phyloP scores from a whole-genome alignment of 176 grass and related monocot genomes.

The Luzula sylvatica region DNA sequence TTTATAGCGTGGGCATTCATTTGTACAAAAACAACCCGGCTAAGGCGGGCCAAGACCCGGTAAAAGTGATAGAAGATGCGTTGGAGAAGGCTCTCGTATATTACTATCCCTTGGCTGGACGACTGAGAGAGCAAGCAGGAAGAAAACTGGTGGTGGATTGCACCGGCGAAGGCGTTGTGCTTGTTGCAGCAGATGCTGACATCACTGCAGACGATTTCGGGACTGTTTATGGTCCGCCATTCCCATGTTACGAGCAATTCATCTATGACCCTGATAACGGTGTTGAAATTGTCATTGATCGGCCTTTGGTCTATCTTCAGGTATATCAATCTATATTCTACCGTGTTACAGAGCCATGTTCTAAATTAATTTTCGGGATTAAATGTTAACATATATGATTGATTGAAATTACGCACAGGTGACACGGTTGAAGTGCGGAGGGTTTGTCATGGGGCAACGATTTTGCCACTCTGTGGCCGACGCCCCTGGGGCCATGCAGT shows the following conservation, averaged over 20 bases:
- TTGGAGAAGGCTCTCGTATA: constrained; percentile 7
- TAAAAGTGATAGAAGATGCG: constrained; percentile 1
- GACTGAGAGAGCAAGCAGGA: constrained; percentile 1
- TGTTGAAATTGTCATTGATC: not conserved
- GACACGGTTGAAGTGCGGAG: constrained; percentile 14
- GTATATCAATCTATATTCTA: not conserved
- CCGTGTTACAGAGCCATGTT: too few species aligned
- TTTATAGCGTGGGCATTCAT: not conserved
- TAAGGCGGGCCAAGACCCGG: not conserved
- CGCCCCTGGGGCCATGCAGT: constrained; percentile 10
- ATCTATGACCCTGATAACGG: not conserved
- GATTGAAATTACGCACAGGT: not conserved
- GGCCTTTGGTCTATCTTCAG: constrained; percentile 15
- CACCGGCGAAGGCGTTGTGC: constrained; percentile 18
- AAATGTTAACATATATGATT: too few species aligned
- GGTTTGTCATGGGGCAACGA: constrained; percentile 14
- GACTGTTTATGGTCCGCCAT: not conserved
- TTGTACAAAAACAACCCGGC: constrained; percentile 11
- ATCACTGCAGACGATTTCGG: constrained; percentile 6
- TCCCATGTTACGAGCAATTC: constrained; percentile 13
- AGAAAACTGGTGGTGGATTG: constrained; percentile 22
- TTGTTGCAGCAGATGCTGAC: constrained; percentile 24
- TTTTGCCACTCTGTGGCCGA: constrained; percentile 19
- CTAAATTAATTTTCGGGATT: too few species aligned
- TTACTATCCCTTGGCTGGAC: constrained; percentile 20